These are phyloP conservation scores for Ogataea neopini DNA, from an alignment of 805 yeast species.

Conservation along the genomic window DNA sequence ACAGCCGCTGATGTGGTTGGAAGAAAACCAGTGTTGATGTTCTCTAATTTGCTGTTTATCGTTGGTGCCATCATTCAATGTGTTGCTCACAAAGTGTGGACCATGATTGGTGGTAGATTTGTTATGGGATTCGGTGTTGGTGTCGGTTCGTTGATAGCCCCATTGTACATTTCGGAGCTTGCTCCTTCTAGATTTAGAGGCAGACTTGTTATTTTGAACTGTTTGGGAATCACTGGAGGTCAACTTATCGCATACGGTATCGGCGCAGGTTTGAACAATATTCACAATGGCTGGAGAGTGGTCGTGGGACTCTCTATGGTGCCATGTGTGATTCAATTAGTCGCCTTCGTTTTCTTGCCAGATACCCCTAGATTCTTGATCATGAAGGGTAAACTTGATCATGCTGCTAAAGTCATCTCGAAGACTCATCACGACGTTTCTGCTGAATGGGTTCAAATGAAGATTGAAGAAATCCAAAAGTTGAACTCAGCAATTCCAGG, in stretches of 20 bases:
- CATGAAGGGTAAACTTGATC: conserved; percentile 61
- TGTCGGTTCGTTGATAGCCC: conserved; percentile 91
- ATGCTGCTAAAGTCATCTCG: conserved; percentile 65
- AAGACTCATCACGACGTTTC: conserved; percentile 65
- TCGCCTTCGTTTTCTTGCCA: conserved; percentile 80
- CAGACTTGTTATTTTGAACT: conserved; percentile 83
- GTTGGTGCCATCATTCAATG: conserved; percentile 86
- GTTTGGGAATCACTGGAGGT: conserved; percentile 91
- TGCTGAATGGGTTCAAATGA: conserved; percentile 61
- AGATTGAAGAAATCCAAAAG: conserved; percentile 63
- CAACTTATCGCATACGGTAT: conserved; percentile 92
- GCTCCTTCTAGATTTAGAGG: conserved; percentile 94
- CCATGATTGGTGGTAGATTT: conserved; percentile 89
- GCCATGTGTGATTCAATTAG: conserved; percentile 79
- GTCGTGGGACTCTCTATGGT: conserved; percentile 87
- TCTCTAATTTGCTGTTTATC: conserved; percentile 78
- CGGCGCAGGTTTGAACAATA: conserved; percentile 80
- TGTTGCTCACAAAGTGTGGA: conserved; percentile 79
- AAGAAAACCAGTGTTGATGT: conserved; percentile 79
- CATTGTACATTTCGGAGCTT: conserved; percentile 86
- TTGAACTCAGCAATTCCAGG: conserved; percentile 50
- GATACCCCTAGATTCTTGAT: conserved; percentile 93
- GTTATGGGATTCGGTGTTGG: conserved; percentile 98
- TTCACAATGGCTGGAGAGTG: conserved; percentile 88
- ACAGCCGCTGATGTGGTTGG: conserved; percentile 80